Conservation (phyloP, 192 early-diverging fungal species). For the Spizellomyces sp. region DNA sequence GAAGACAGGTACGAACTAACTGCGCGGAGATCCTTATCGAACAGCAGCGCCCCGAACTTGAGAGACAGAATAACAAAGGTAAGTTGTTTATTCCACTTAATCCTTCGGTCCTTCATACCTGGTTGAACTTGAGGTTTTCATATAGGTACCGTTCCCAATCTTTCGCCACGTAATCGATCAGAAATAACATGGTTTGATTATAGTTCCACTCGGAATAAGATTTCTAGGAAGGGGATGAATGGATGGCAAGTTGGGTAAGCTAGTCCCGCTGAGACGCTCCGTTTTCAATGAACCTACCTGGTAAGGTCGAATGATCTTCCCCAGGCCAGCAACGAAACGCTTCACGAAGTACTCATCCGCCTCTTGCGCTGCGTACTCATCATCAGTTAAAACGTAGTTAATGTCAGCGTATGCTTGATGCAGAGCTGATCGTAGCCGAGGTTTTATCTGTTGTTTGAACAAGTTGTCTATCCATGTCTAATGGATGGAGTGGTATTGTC, state of each 20-base stretch:
- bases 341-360: conserved; percentile 74
- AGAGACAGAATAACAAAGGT: not conserved
- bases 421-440: conserved; percentile 75
- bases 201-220: conserved; percentile 72
- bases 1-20: conserved; percentile 48
- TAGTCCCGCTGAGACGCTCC: not conserved
- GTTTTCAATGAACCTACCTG: conserved; percentile 45
- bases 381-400: conserved; percentile 88
- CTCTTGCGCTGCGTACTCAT: conserved; percentile 86
- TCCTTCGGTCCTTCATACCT: conserved; percentile 38
- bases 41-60: conserved; percentile 83
- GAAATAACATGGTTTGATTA: conserved; percentile 59
- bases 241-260: not conserved
- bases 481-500: conserved; percentile 19
- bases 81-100: not conserved
- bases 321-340: conserved; percentile 75
- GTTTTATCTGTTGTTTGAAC: conserved; percentile 76
- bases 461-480: conserved; percentile 83
- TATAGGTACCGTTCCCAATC: conserved; percentile 90
- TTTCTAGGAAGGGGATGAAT: conserved; percentile 39
- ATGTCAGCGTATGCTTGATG: conserved; percentile 82
- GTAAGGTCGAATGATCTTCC: conserved; percentile 56
- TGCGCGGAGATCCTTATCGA: conserved; percentile 89
- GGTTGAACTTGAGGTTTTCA: conserved; percentile 81
- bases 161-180: conserved; percentile 70